Evolutionary conservation across 306 rosid species (phyloP).

Genomic region (Acacia confusa): DNA sequence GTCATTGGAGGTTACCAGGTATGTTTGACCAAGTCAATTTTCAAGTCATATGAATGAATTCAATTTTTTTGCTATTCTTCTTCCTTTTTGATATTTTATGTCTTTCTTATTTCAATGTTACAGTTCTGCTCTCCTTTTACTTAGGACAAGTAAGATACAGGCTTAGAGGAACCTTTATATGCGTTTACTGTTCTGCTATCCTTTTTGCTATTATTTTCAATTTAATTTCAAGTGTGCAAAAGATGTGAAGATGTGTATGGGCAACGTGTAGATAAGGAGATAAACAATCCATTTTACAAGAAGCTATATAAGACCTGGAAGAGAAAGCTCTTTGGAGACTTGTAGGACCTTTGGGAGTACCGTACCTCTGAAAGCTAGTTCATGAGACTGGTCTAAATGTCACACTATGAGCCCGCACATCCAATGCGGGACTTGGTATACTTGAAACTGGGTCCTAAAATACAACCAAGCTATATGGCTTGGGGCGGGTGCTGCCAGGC

Average conservation of each 20-base stretch:
- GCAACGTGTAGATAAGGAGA: not conserved
- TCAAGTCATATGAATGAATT: not conserved
- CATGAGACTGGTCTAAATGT: not conserved
- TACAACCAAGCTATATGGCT: not conserved
- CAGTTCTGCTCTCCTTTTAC: not conserved
- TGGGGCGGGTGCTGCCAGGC: not conserved
- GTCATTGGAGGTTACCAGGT: constrained; percentile 96
- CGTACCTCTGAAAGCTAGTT: not conserved
- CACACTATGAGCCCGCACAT: not conserved
- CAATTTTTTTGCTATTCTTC: not conserved
- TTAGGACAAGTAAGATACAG: not conserved
- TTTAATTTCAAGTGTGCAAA: not conserved
- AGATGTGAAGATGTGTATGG: constrained; percentile 9
- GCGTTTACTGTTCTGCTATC: too few relatives aligned
- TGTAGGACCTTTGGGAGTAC: not conserved
- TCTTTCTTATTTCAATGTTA: not conserved
- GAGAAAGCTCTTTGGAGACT: not conserved
- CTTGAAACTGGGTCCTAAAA: too few relatives aligned
- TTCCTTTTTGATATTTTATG: not conserved
- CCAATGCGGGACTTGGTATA: too few relatives aligned
- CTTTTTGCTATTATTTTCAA: too few relatives aligned
- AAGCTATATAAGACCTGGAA: not conserved
- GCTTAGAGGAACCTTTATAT: too few relatives aligned
- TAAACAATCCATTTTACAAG: not conserved
- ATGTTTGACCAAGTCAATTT: constrained; percentile 14